A percentile compares a stretch with the other conserved stretches of the same genome.
phyloP scores from a whole-genome alignment of 2,329 filamentous ascomycete species.

The Lizonia empirigonia region DNA sequence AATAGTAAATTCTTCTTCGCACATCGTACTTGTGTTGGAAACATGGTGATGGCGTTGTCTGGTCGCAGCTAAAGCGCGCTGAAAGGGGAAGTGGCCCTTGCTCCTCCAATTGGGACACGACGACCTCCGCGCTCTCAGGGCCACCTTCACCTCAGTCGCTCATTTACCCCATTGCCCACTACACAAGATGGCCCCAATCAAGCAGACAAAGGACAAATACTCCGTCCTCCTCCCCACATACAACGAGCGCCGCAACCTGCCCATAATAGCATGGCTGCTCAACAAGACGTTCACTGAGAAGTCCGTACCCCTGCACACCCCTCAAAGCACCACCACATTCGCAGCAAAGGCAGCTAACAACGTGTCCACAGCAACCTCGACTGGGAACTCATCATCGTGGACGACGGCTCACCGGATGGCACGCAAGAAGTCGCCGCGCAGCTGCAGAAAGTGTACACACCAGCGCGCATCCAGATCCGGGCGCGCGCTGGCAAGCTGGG shows the following conservation, averaged over 20 bases:
- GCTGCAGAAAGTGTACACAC: conserved; percentile 81
- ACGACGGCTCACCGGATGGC: conserved; percentile 96
- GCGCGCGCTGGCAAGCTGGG: conserved; percentile 92
- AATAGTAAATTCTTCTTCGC: conserved; percentile 58
- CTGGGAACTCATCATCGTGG: conserved; percentile 97
- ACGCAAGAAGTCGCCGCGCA: conserved; percentile 90
- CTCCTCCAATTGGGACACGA: conserved; percentile 30
- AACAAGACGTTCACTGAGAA: conserved; percentile 88
- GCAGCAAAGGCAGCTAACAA: conserved; percentile 12
- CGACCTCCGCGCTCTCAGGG: conserved; percentile 27
- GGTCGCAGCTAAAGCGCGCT: conserved; percentile 20
- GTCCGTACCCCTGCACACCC: conserved; percentile 58
- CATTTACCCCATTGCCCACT: conserved; percentile 29
- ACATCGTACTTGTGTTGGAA: conserved; percentile 9
- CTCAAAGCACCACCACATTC: not conserved
- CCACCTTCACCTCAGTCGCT: conserved; percentile 36
- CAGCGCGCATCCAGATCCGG: conserved; percentile 79
- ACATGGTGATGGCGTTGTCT: conserved; percentile 13
- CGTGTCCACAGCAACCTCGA: conserved; percentile 73
- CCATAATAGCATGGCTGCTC: conserved; percentile 92
- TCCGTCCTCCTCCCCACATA: conserved; percentile 97
- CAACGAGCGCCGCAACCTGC: conserved; percentile 97
- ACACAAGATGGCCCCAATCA: conserved; percentile 39
- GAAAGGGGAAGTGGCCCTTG: conserved; percentile 29
- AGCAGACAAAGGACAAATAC: conserved; percentile 74